Percentiles rank a stretch among this genome's conserved stretches.
phyloP scores from a whole-genome alignment of 139 green algal genomes.

The Micractinium conductrix region DNA sequence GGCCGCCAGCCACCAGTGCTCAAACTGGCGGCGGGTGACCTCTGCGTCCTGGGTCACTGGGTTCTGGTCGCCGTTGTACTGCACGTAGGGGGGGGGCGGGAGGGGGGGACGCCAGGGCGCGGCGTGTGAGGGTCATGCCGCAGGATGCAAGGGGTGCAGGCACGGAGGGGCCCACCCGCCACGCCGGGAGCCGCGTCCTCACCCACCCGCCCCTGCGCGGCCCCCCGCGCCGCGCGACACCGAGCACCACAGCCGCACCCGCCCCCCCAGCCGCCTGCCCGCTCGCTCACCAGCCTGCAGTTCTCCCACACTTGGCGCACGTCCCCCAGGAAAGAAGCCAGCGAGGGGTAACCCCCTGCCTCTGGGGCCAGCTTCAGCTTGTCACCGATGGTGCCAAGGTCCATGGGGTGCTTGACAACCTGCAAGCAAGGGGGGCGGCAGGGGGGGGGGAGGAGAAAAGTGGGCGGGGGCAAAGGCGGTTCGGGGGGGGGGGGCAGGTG shows the following conservation, averaged over 20 bases:
- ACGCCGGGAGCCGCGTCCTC: too few species aligned
- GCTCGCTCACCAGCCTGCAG: conserved; percentile 11
- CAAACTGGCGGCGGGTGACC: conserved; percentile 21
- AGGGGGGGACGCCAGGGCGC: neutral
- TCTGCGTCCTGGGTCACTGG: conserved; percentile 9
- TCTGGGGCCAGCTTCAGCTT: neutral
- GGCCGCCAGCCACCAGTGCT: conserved; percentile 18
- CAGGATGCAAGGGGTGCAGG: neutral
- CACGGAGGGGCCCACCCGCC: too few species aligned
- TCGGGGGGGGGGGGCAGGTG: too few species aligned
- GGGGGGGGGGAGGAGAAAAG: too few species aligned
- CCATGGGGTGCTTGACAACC: conserved; percentile 63
- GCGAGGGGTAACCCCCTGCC: conserved; percentile 30
- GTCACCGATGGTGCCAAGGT: conserved; percentile 54
- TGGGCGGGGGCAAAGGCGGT: too few species aligned
- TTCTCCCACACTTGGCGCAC: conserved; percentile 56
- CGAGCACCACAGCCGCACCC: neutral
- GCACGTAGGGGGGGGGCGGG: neutral
- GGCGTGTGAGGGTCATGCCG: neutral
- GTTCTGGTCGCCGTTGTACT: conserved; percentile 50
- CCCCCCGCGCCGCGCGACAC: neutral
- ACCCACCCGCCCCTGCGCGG: neutral
- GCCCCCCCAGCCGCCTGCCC: neutral
- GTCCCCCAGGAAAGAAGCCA: conserved; percentile 46
- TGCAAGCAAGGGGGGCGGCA: too few species aligned